A percentile compares a stretch with the other conserved stretches of the same genome.
phyloP scores from a whole-genome alignment of 148 eudicot genomes.

The Bassia scoparia region DNA sequence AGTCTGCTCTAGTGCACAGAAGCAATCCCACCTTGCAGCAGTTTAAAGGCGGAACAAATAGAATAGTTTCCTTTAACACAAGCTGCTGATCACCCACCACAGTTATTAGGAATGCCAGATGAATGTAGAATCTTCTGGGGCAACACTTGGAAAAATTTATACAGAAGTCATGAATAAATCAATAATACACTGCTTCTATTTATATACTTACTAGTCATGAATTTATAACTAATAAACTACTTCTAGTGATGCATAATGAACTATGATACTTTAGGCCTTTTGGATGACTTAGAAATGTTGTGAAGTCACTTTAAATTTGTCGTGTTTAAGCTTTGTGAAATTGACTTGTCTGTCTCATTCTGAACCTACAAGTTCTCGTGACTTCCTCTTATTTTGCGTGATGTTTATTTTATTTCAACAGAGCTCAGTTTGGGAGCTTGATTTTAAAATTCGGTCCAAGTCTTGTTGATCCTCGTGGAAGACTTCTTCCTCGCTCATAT shows the following conservation, averaged over 20 bases:
- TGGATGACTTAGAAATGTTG: neutral
- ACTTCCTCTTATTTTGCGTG: neutral
- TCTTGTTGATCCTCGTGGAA: constrained; percentile 90
- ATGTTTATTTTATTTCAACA: constrained; percentile 21
- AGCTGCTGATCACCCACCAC: no score
- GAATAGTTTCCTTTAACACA: no score
- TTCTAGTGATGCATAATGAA: neutral
- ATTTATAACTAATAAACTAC: no score
- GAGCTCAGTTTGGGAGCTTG: constrained; percentile 83
- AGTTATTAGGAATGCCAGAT: no score
- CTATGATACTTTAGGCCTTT: neutral
- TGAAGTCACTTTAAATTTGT: neutral
- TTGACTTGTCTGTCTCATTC: neutral
- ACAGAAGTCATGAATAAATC: no score
- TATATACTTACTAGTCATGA: neutral
- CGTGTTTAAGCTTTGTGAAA: neutral
- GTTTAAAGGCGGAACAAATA: no score
- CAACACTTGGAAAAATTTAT: no score
- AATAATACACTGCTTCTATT: no score
- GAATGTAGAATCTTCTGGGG: no score
- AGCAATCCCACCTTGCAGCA: no score
- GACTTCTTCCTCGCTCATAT: constrained; percentile 78
- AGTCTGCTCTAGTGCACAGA: no score
- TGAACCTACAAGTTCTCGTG: neutral
- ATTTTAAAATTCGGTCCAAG: constrained; percentile 67